Conservation (phyloP, 768 basidiomycete genomes). For the Auriscalpium microsporum region DNA sequence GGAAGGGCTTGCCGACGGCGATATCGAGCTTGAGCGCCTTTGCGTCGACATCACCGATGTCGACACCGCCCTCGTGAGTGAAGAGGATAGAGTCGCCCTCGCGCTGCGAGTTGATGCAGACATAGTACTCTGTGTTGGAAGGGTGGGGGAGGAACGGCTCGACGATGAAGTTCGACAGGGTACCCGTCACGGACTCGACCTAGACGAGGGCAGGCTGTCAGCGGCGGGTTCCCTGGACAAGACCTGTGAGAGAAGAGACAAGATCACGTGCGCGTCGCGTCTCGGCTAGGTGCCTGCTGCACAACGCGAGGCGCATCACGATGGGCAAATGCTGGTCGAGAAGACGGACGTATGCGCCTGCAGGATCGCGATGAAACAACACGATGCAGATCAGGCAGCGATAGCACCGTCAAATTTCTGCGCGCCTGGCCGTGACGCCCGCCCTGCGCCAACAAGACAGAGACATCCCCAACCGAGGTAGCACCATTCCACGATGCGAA, state of each 20-base stretch:
- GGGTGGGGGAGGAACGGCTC: conserved; percentile 99
- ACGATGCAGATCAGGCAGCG: neutral
- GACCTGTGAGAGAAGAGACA: neutral
- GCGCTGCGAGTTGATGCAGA: conserved; percentile 93
- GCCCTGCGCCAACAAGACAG: neutral
- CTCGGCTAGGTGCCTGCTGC: neutral
- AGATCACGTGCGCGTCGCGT: conserved; percentile 14
- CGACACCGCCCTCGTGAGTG: conserved; percentile 98
- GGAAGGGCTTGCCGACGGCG: conserved; percentile 72
- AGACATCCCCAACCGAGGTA: neutral
- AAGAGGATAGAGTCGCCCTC: conserved; percentile 96
- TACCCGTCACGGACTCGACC: conserved; percentile 93
- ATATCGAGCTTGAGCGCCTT: conserved; percentile 88
- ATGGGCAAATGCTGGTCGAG: neutral
- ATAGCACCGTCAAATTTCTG: too few species aligned
- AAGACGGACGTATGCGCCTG: neutral
- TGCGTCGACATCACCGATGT: conserved; percentile 96
- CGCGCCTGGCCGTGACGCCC: too few species aligned
- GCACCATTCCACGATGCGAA: neutral
- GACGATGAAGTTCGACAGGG: conserved; percentile 94
- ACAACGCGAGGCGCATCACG: neutral
- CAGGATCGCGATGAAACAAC: neutral
- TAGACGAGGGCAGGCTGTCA: conserved; percentile 22
- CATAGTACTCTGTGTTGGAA: conserved; percentile 91
- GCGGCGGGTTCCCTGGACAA: neutral